These are phyloP conservation scores for Aspergillus pseudoglaucus DNA, from an alignment of 2,329 filamentous ascomycete species.

Conservation along the genomic window DNA sequence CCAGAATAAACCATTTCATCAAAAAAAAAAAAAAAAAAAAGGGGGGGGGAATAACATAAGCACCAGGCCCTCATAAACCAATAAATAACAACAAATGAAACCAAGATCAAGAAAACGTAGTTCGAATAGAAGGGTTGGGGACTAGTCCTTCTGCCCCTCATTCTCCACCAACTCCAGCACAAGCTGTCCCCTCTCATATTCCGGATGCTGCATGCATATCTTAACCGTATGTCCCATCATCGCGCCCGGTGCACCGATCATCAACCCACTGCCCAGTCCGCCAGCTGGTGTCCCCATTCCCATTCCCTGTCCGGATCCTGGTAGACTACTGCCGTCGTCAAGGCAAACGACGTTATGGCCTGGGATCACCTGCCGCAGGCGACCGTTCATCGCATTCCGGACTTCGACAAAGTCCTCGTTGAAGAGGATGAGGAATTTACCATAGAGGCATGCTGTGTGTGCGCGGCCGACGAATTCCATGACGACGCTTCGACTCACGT, in stretches of 20 bases:
- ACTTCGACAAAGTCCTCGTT: slow-evolving; percentile 97
- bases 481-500: slow-evolving; percentile 86
- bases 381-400: slow-evolving; percentile 89
- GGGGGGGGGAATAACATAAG: too few relatives aligned
- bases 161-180: slow-evolving; percentile 90
- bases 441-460: slow-evolving; percentile 78
- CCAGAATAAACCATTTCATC: too few relatives aligned
- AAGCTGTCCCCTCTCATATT: slow-evolving; percentile 75
- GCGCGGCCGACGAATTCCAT: slow-evolving; percentile 99
- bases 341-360: slow-evolving; percentile 84
- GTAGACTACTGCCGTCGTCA: slow-evolving; percentile 60
- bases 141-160: slow-evolving; percentile 63
- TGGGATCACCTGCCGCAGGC: slow-evolving; percentile 87
- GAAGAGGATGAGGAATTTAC: slow-evolving; percentile 85
- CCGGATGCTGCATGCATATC: slow-evolving; percentile 90
- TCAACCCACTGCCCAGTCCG: slow-evolving; percentile 34
- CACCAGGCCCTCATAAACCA: not conserved
- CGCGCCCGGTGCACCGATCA: slow-evolving; percentile 12
- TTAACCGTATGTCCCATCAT: slow-evolving; percentile 68
- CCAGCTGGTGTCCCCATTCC: slow-evolving; percentile 17
- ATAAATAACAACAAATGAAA: not conserved
- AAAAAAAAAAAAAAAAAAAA: too few relatives aligned
- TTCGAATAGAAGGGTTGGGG: not conserved
- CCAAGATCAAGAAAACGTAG: not conserved
- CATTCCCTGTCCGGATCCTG: slow-evolving; percentile 27